Percentiles rank a stretch among this genome's conserved stretches.
phyloP scores from a whole-genome alignment of 2,329 filamentous ascomycete species.

The Phyllosticta paracitricarpa region DNA sequence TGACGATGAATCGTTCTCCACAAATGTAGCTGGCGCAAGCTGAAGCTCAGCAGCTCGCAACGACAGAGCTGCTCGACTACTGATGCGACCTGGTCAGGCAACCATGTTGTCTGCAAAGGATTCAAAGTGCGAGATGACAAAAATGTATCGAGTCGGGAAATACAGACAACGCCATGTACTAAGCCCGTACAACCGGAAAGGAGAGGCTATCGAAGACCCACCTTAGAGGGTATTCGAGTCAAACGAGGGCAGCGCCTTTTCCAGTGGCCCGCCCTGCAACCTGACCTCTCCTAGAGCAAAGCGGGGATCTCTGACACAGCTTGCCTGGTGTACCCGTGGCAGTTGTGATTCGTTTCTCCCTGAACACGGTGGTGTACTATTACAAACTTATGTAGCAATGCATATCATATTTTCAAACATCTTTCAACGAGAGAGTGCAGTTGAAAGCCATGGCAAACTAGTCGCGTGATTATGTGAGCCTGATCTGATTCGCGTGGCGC shows the following conservation, averaged over 20 bases:
- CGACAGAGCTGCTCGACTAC: too few species aligned
- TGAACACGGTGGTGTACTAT: background rate
- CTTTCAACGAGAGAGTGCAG: background rate
- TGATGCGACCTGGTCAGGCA: too few species aligned
- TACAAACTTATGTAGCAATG: background rate
- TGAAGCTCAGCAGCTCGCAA: too few species aligned
- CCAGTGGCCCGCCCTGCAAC: background rate
- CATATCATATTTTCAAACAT: background rate
- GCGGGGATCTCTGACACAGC: slow-evolving; percentile 8
- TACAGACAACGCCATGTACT: too few species aligned
- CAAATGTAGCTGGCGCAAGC: too few species aligned
- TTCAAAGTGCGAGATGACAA: too few species aligned
- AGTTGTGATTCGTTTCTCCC: slow-evolving; percentile 9
- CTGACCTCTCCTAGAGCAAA: slow-evolving; percentile 4
- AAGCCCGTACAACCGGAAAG: background rate
- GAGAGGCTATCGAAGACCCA: background rate
- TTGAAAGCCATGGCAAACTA: background rate
- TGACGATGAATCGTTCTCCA: too few species aligned
- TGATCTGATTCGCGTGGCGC: background rate
- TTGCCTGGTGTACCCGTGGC: slow-evolving; percentile 1
- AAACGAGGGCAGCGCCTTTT: background rate
- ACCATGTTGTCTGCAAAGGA: too few species aligned
- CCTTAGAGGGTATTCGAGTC: background rate
- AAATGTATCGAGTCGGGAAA: too few species aligned
- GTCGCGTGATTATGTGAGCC: background rate